Conservation (phyloP, 306 rosid species). For the Malus sieversii region DNA sequence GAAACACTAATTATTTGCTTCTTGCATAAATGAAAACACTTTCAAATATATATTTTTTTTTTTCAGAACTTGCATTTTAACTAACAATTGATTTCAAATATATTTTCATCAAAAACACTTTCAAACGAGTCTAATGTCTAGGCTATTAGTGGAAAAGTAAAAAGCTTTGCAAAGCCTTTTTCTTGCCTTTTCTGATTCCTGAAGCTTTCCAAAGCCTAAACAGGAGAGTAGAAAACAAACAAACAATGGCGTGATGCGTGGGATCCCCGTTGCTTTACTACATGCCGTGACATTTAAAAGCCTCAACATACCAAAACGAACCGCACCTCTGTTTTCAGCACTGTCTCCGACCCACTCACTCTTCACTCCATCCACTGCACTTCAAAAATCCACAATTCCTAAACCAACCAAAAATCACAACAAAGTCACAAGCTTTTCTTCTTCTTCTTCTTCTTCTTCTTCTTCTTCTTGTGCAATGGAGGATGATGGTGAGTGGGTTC, state of each 20-base stretch:
- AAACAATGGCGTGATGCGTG: not conserved
- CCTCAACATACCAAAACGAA: not conserved
- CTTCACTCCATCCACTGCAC: not conserved
- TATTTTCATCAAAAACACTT: too few species aligned
- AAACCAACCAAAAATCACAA: not conserved
- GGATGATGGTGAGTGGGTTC: constrained; percentile 47
- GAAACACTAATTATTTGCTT: too few species aligned
- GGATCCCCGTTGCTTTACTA: not conserved
- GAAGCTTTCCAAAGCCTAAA: not conserved
- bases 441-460: too few species aligned
- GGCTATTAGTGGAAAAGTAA: too few species aligned
- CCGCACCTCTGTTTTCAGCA: not conserved
- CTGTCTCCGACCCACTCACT: not conserved
- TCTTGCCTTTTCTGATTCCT: too few species aligned
- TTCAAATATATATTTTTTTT: too few species aligned
- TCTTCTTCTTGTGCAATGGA: constrained; percentile 18
- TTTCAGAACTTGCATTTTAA: too few species aligned
- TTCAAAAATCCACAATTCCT: not conserved
- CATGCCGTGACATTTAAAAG: not conserved
- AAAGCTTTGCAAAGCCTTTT: too few species aligned
- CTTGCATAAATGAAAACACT: too few species aligned
- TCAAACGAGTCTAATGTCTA: too few species aligned
- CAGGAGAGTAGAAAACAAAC: not conserved
- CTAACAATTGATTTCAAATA: too few species aligned
- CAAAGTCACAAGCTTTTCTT: not conserved